Evolutionary conservation across 1,284 basidiomycete genomes (phyloP).

Genomic region (Naganishia cerealis): DNA sequence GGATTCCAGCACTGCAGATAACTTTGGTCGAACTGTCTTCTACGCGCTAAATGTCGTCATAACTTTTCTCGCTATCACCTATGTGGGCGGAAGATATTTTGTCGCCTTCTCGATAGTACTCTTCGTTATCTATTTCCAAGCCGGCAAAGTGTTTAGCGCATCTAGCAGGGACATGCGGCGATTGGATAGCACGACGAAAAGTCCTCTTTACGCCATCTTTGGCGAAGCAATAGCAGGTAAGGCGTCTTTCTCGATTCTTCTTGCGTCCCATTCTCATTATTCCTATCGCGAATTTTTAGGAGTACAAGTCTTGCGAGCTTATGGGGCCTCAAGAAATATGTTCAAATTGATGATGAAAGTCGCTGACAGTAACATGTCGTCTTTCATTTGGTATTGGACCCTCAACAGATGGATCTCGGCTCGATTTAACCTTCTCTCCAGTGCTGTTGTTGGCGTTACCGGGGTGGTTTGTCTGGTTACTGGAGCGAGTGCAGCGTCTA

Average conservation of each 20-base stretch:
- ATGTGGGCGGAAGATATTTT: constrained; percentile 77
- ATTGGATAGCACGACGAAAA: constrained; percentile 82
- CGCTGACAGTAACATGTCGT: constrained; percentile 63
- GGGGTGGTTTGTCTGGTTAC: constrained; percentile 68
- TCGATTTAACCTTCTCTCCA: constrained; percentile 78
- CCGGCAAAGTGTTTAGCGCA: constrained; percentile 73
- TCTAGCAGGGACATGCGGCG: constrained; percentile 85
- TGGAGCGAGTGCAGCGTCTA: constrained; percentile 73
- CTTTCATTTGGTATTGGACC: constrained; percentile 83
- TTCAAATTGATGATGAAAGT: constrained; percentile 80
- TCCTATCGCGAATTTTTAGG: background rate
- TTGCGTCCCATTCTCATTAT: background rate
- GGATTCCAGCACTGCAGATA: constrained; percentile 80
- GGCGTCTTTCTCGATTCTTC: constrained; percentile 58
- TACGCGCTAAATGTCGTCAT: constrained; percentile 53
- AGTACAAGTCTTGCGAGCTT: constrained; percentile 32
- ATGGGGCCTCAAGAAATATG: constrained; percentile 65
- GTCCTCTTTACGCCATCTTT: constrained; percentile 87
- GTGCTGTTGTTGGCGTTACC: constrained; percentile 69
- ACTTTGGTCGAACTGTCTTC: constrained; percentile 73
- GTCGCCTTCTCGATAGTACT: constrained; percentile 64
- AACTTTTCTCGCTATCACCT: constrained; percentile 63
- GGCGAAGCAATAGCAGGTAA: constrained; percentile 83
- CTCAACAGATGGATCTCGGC: constrained; percentile 54
- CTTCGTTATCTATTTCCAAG: constrained; percentile 58